A percentile compares a stretch with the other conserved stretches of the same genome.
These are phyloP conservation scores for Porphyrellus sp. DNA, from an alignment of 1,284 basidiomycete species.

Conservation along the genomic window DNA sequence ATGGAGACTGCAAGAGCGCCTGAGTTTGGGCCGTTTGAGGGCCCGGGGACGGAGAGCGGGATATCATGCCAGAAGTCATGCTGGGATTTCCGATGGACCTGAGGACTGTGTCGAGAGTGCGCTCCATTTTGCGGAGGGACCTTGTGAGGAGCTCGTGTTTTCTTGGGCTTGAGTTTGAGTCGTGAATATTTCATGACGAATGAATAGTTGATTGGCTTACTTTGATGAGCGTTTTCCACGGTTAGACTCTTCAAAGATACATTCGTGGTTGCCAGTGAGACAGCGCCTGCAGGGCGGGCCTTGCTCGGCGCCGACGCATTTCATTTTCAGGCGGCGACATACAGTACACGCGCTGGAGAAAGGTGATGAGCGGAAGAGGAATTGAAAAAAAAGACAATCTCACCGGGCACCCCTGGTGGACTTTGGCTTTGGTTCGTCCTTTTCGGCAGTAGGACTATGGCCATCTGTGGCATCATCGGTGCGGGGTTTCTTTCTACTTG, in stretches of 20 bases:
- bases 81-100: conserved; percentile 80
- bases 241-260: conserved; percentile 93
- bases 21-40: conserved; percentile 53
- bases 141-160: conserved; percentile 86
- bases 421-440: conserved; percentile 74
- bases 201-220: conserved; percentile 42
- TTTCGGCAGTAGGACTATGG: conserved; percentile 53
- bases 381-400: conserved; percentile 24
- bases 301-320: conserved; percentile 91
- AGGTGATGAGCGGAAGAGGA: conserved; percentile 5
- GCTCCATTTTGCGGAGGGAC: conserved; percentile 91
- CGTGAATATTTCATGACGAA: conserved; percentile 30
- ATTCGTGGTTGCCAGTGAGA: conserved; percentile 79
- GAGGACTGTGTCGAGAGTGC: conserved; percentile 84
- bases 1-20: conserved; percentile 57
- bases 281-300: conserved; percentile 91
- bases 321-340: conserved; percentile 97
- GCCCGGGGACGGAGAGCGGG: conserved; percentile 75
- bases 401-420: conserved; percentile 84
- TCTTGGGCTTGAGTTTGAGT: conserved; percentile 45
- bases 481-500: conserved; percentile 54
- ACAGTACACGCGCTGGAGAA: conserved; percentile 81
- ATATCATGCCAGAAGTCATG: conserved; percentile 73
- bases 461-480: conserved; percentile 51
- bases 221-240: conserved; percentile 89